Evolutionary conservation across 441 rosid genomes (phyloP).

Genomic region (Theobroma grandiflorum): DNA sequence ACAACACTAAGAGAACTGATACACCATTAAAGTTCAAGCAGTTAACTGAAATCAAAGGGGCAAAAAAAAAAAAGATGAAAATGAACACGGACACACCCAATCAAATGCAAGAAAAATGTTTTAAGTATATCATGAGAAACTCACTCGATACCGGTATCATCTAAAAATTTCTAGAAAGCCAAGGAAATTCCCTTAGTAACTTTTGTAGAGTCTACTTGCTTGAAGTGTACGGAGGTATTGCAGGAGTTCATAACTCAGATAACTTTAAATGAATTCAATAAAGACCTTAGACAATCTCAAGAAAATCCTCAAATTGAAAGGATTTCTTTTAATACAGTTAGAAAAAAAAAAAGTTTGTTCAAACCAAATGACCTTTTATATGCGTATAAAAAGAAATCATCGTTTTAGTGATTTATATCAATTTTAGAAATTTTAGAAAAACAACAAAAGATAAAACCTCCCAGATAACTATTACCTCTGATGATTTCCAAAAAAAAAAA

Average conservation of each 20-base stretch:
- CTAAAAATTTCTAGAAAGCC: not conserved
- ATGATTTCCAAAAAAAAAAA: too few species aligned
- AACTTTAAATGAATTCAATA: not conserved
- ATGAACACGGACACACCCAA: not conserved
- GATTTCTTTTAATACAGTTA: not conserved
- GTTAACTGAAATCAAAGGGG: not conserved
- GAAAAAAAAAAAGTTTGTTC: not conserved
- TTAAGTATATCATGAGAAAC: not conserved
- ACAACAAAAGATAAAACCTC: not conserved
- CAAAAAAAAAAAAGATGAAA: not conserved
- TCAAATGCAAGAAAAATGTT: not conserved
- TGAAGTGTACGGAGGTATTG: not conserved
- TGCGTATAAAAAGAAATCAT: not conserved
- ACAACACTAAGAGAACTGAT: slow-evolving; percentile 6
- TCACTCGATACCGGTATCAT: not conserved
- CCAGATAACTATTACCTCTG: slow-evolving; percentile 47
- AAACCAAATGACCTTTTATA: slow-evolving; percentile 3
- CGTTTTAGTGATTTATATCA: not conserved
- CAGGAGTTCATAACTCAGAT: not conserved
- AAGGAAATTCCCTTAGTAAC: slow-evolving; percentile 4
- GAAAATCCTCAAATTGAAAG: not conserved
- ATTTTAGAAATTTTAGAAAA: slow-evolving; percentile 5
- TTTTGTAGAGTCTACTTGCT: not conserved
- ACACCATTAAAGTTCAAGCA: slow-evolving; percentile 13
- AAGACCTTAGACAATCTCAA: not conserved